Base-by-base conservation (phyloP, 163 green algal genomes). In the Scenedesmus sp. region DNA sequence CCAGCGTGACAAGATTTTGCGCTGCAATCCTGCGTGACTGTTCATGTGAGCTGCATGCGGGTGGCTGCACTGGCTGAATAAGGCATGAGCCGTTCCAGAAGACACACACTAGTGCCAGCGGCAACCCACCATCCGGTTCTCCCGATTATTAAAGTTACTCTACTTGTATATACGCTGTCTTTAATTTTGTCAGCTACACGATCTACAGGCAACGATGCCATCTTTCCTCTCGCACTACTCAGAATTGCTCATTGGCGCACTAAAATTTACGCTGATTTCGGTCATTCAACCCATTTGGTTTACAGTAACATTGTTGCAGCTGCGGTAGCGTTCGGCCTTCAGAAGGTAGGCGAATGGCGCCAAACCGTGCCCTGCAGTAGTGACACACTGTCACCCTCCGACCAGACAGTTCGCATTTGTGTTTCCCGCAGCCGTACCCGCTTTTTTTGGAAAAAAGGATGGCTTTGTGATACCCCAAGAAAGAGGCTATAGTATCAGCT, bases 111-210 rank as follows among this genome's bases (percentile, higher is more conserved):
- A 6, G 70, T 79, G 70, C 70, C 70, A 23, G 1, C 18, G 26
- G 13, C 6, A 16, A 18, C 81, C 60, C 7, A 90, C 86, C 86
- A 90, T 90, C 86, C 86, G 10, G 86, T 90, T 67, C 26, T 84
- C 7, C 86, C 86, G 13, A 90, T 83, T 9, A 90, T 84, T 9
- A 90, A 20, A 56, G 86, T 90, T 20, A 90, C 86, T 13, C 86
- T 57, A 55, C 62, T 90, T 56, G 59, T 60, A 83, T 84, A 90
- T 12, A 90, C 86, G 46, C 52, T 84, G 8, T 84, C 54, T 60
- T 55, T 90, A 4, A 90, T 90, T 4, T 81, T 60, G 62, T 90
- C 64, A 55, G 67, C 70, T 52, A 84, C 67, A 2, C 86, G 67
- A 59, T 90, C 86, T 20, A 90, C 86, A 15, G 86, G 86, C 20